Conservation (phyloP, 768 basidiomycete genomes). For the Naganishia onofrii region DNA sequence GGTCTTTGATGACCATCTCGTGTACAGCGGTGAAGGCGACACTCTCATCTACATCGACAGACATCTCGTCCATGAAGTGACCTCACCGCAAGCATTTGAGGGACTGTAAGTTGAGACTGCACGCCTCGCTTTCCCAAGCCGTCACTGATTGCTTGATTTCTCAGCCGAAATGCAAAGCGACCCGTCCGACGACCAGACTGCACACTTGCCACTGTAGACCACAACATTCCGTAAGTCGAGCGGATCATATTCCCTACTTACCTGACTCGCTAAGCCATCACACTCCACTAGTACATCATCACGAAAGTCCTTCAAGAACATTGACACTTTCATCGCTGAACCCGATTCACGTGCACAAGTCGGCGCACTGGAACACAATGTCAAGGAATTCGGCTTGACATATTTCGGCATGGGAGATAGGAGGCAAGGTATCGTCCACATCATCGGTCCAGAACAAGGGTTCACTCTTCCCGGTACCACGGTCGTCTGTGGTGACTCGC, state of each 20-base stretch:
- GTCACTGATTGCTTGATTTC: conserved; percentile 32
- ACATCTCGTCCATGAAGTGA: conserved; percentile 81
- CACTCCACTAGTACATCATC: conserved; percentile 61
- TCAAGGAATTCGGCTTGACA: conserved; percentile 84
- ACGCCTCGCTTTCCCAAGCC: conserved; percentile 43
- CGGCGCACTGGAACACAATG: conserved; percentile 78
- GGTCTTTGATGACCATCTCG: conserved; percentile 95
- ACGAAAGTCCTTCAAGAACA: conserved; percentile 70
- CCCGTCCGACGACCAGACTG: conserved; percentile 80
- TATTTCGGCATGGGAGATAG: conserved; percentile 89
- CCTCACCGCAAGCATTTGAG: conserved; percentile 89
- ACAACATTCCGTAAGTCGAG: conserved; percentile 73
- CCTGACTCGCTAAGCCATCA: neutral
- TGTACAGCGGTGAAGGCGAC: conserved; percentile 59
- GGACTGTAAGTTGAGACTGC: conserved; percentile 62
- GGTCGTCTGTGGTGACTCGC: conserved; percentile 84
- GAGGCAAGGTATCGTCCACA: conserved; percentile 81
- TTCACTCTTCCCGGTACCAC: conserved; percentile 65
- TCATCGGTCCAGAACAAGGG: conserved; percentile 91
- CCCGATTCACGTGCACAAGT: conserved; percentile 83
- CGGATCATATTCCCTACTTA: neutral
- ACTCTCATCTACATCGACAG: conserved; percentile 56
- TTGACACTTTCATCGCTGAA: conserved; percentile 73
- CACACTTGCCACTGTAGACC: conserved; percentile 83
- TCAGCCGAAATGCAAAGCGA: conserved; percentile 63